These are phyloP conservation scores for Protostelium mycophagum DNA, from an alignment of 78 protist species.

Conservation along the genomic window DNA sequence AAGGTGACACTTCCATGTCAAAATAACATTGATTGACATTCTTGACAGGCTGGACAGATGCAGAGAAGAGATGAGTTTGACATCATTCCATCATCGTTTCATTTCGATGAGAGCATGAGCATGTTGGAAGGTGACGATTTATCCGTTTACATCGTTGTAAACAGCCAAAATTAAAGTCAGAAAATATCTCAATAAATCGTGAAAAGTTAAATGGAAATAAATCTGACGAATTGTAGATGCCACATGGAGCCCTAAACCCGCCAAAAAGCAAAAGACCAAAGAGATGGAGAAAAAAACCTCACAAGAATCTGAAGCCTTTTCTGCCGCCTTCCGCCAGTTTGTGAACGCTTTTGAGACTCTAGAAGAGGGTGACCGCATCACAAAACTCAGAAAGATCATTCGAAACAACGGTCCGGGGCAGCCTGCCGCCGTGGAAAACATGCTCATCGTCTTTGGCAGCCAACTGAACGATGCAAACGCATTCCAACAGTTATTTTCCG, in stretches of 20 bases:
- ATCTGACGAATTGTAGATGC: too few relatives aligned
- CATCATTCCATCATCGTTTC: background rate
- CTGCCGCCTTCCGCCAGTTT: background rate
- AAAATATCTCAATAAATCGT: too few relatives aligned
- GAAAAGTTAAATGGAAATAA: too few relatives aligned
- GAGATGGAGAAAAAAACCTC: background rate
- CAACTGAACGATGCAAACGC: background rate
- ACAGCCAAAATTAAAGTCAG: too few relatives aligned
- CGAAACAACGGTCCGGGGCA: background rate
- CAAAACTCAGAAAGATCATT: background rate
- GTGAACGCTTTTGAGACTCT: background rate
- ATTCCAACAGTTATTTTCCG: background rate
- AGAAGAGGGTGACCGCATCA: background rate
- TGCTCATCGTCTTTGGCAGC: background rate
- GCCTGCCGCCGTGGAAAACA: background rate
- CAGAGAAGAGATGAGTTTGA: background rate
- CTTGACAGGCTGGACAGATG: background rate
- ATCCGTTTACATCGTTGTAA: too few relatives aligned
- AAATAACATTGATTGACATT: background rate
- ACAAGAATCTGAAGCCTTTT: background rate
- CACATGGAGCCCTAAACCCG: too few relatives aligned
- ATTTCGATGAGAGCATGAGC: background rate
- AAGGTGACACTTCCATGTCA: background rate
- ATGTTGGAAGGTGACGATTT: background rate
- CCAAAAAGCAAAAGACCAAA: background rate